Base-by-base conservation (phyloP, 306 rosid species). In the Cyclanthera cordifolia region DNA sequence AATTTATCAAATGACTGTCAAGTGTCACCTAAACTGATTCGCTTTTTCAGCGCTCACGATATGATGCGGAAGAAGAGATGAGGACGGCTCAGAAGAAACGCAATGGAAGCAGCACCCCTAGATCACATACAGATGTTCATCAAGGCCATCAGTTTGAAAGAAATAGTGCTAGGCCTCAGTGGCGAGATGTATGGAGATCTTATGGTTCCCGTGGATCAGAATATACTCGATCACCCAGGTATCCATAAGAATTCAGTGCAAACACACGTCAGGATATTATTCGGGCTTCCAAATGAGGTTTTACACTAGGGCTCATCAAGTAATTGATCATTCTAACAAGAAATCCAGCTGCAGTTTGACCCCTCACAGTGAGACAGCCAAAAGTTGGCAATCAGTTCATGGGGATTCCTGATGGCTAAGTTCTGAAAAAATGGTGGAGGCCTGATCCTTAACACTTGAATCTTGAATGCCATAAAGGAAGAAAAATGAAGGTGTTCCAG, bases 21-120 rank as follows among this genome's bases (percentile, higher is more conserved):
- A 41, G 39, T 20, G 20, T 39, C 17, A n/a, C 11, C 27, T 57
- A 41, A 37, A 39, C 4, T 45, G 5, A 63, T 41, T 4, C 20
- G 17, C 54, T 37, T 70, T 43, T 79, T 80, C 85, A 93, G 99
- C 88, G 94, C 46, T 72, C 88, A 24, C 88, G 82, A 65, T 93
- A 93, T 53, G 95, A 90, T 54, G 87, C 84, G 9, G 99, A 93
- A 77, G 99, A 90, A 80, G 95, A 90, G 80, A 76, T 82, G 87
- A 88, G 96, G 74, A 87, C 80, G 76, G 81, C 83, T 49, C 91
- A 74, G 67, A 93, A 78, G 94, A 88, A 80, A 76, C 84, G 87
- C 46, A 71, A 72, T 66, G 99, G 84, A 76, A 81, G 80, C 61
- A 73, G 77, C 81, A 69, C 84, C 21, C 75, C 86, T 27, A 90